These are phyloP conservation scores for Cercospora berteroae DNA, from an alignment of 2,329 filamentous ascomycete species.

Conservation along the genomic window DNA sequence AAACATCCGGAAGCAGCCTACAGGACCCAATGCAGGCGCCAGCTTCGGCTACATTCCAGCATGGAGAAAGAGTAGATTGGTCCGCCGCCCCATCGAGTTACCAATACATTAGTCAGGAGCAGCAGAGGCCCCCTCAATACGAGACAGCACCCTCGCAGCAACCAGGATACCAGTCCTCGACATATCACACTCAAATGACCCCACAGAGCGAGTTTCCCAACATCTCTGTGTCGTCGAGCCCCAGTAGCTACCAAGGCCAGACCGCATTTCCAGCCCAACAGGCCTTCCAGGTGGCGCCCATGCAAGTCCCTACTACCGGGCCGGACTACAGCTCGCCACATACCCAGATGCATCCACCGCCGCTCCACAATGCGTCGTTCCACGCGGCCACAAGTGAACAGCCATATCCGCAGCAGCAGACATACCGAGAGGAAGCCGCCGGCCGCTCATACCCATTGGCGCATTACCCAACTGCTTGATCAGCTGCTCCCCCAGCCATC, in stretches of 20 bases:
- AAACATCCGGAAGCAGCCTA: conserved; percentile 15
- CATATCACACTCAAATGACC: conserved; percentile 24
- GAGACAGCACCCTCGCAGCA: conserved; percentile 26
- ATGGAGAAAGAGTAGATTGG: conserved; percentile 29
- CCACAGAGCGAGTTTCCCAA: conserved; percentile 28
- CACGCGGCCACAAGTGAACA: conserved; percentile 26
- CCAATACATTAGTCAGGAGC: conserved; percentile 27
- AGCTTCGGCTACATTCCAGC: conserved; percentile 18
- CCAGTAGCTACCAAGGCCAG: conserved; percentile 26
- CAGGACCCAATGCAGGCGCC: conserved; percentile 21
- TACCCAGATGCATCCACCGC: conserved; percentile 31
- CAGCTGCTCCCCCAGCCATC: neutral
- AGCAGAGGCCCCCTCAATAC: conserved; percentile 28
- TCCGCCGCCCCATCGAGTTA: conserved; percentile 25
- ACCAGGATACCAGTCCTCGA: conserved; percentile 21
- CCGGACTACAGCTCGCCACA: conserved; percentile 28
- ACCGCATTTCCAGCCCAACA: conserved; percentile 19
- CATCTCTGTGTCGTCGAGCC: conserved; percentile 29
- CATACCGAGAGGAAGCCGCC: conserved; percentile 28
- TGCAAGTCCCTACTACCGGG: conserved; percentile 24
- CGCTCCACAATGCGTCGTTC: conserved; percentile 26
- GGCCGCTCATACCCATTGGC: conserved; percentile 26
- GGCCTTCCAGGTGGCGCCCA: conserved; percentile 26
- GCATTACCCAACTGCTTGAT: conserved; percentile 30
- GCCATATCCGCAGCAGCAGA: conserved; percentile 24